Base-by-base conservation (phyloP, 768 basidiomycete genomes). In the Hemileccinum rubropunctum region DNA sequence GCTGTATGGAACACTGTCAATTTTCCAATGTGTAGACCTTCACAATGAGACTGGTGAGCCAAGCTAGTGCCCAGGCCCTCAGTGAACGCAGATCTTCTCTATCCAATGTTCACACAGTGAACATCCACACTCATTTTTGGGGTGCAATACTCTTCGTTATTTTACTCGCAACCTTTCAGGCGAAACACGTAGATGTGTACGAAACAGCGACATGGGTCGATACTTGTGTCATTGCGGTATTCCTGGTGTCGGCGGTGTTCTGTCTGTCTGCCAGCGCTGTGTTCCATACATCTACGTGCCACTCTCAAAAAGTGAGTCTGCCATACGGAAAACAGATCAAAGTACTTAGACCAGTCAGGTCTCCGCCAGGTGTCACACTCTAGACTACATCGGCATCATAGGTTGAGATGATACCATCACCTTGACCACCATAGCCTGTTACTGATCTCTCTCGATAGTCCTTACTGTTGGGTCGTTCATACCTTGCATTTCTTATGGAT, bases 351-450 rank as follows among this genome's bases (percentile, higher is more conserved):
- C n/a, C 28, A 48, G 50, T 45, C 52, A 88, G 86, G 78, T 86
- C 37, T 72, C 80, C 26, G 66, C 74, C 33, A 70, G 70, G 45
- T 91, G 82, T 62, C 80, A 87, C 63, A 75, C 78, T 14, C 69
- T 86, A 39, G 90, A 88, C 68, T 88, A 94, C 66, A 71, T 87
- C 26, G 93, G 93, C 11, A 95, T 95, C 55, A 78, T 85, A 54
- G 70, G 79, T 86, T 42, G 45, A 74, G 54, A 42, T 15, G 40
- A 34, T 39, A 14, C 14, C 21, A 46, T 44, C 49, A 45, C 33
- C 50, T 42, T 37, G 42, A 21, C 33, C 34, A 23, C 40, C 28
- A 30, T 44, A 42, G 15, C 26, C 28, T 20, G 17, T 37, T 0
- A 20, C 47, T 58, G 47, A 69, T 20, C 8, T 26, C 23, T 53